Evolutionary conservation across 2,329 filamentous ascomycete genomes (phyloP).

Genomic region (Colletotrichum limetticola): DNA sequence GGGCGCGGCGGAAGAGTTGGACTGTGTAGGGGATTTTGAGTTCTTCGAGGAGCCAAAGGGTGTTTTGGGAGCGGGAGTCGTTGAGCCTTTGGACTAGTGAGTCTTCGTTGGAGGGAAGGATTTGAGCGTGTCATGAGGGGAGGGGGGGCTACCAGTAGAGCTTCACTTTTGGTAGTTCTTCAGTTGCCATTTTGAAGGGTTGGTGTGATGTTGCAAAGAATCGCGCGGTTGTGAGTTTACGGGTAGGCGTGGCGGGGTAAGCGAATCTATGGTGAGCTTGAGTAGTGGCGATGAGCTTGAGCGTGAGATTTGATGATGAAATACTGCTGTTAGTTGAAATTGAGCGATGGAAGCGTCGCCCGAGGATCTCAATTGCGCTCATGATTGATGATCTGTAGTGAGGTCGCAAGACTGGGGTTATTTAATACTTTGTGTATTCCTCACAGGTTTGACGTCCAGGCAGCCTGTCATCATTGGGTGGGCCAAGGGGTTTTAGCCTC

Average conservation of each 20-base stretch:
- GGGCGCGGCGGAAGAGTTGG: slow-evolving; percentile 77
- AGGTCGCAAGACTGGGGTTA: not conserved
- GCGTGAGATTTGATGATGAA: not conserved
- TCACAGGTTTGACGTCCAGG: not conserved
- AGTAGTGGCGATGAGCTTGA: not conserved
- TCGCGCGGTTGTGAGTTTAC: not conserved
- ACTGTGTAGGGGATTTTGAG: slow-evolving; percentile 82
- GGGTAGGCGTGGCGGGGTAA: not conserved
- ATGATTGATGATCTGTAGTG: not conserved
- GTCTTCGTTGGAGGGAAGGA: not conserved
- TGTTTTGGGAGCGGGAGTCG: slow-evolving; percentile 82
- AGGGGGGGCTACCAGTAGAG: slow-evolving; percentile 66
- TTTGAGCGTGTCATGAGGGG: not conserved
- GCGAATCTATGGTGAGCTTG: not conserved
- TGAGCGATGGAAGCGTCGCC: not conserved
- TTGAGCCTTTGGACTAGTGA: slow-evolving; percentile 71
- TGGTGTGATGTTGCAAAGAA: not conserved
- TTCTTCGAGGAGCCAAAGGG: slow-evolving; percentile 88
- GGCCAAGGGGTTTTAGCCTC: not conserved
- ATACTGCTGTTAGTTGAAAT: not conserved
- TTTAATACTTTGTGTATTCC: not conserved
- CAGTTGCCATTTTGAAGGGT: slow-evolving; percentile 23
- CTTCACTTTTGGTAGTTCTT: slow-evolving; percentile 63
- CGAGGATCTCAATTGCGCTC: not conserved
- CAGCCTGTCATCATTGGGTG: not conserved